Base-by-base conservation (phyloP, 2,329 filamentous ascomycete genomes). In the Aspergillus hortae region DNA sequence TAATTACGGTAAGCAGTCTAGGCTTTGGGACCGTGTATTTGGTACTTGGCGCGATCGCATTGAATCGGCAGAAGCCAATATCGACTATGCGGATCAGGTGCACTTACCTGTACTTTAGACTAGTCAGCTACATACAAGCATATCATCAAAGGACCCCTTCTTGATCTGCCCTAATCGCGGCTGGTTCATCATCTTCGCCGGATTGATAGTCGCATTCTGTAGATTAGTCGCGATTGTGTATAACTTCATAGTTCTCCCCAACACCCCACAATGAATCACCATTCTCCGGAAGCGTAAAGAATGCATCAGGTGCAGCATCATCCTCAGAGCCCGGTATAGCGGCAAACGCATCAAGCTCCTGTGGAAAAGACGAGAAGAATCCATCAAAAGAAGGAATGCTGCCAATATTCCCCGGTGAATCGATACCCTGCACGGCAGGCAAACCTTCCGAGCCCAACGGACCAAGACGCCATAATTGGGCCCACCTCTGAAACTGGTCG, bases 161-260 rank as follows among this genome's bases (percentile, higher is more conserved):
- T 74, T 75, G 3, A 84, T 63, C 55, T 77, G 72, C 0, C 80
- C 81, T 25, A 84, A 58, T 45, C 67, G 68, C 2, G 70, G 65
- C 25, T 77, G 69, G 1, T 74, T 58, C 42, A 82, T 56, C 64
- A 78, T 73, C 51, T 64, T 68, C 2, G 80, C 80, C 2, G 77
- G 69, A 56, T 79, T 80, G 35, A 81, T 65, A 1, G 78, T 81
- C 2, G 78, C 77, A 36, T 70, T 74, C 52, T 75, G 70, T 50
- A 81, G 55, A n/a, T 81, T 69, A 30, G 76, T 71, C 23, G 2
- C 6, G 5, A 23, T 23, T 23, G 23, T 6, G 19, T 19, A 19
- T 2, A 23, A 2, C 23, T 30, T 21, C n/a, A 42, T 11, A 42
- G 4, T 6, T 5, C 35, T 3, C 35, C 35, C 35, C 15, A n/a